Percentiles rank a stretch among this genome's conserved stretches.
These are phyloP conservation scores for Paraleonurus japonicus DNA, from an alignment of 257 asterid species.

Conservation along the genomic window DNA sequence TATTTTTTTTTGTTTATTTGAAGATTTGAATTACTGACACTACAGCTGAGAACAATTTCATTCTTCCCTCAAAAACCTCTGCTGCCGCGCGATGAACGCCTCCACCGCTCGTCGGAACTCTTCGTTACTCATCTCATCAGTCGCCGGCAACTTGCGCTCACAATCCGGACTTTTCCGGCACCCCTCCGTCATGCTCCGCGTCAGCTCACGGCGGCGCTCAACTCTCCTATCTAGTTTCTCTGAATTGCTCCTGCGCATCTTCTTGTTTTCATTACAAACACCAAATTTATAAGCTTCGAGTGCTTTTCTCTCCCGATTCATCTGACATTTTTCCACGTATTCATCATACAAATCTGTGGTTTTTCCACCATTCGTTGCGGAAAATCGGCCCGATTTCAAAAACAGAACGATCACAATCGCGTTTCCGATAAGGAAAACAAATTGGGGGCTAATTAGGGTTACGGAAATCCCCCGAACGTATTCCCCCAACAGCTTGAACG, in stretches of 20 bases:
- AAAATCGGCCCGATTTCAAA: constrained; percentile 51
- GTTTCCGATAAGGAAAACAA: constrained; percentile 75
- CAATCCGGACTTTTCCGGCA: constrained; percentile 25
- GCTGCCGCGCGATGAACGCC: constrained; percentile 88
- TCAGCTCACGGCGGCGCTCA: constrained; percentile 38
- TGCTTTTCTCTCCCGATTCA: constrained; percentile 29
- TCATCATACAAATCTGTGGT: constrained; percentile 62
- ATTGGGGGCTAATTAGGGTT: constrained; percentile 53
- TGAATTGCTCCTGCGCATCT: constrained; percentile 47
- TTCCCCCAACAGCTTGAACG: constrained; percentile 39
- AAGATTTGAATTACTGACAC: constrained; percentile 5
- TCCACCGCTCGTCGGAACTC: constrained; percentile 79
- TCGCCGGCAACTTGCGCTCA: constrained; percentile 16
- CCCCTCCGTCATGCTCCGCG: constrained; percentile 53
- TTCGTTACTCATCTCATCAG: constrained; percentile 59
- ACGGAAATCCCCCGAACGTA: constrained; percentile 43
- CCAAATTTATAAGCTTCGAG: background rate
- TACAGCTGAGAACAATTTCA: constrained; percentile 31
- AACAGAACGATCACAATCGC: constrained; percentile 57
- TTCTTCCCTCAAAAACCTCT: constrained; percentile 74
- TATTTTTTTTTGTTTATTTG: background rate
- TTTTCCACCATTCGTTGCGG: constrained; percentile 30
- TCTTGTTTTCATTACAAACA: constrained; percentile 12
- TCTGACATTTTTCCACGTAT: constrained; percentile 46
- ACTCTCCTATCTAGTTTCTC: constrained; percentile 21